Evolutionary conservation across 345 rosid genomes (phyloP), one percentile per base, ranked within the genome.

Genomic region (Dipteronia sinensis): DNA sequence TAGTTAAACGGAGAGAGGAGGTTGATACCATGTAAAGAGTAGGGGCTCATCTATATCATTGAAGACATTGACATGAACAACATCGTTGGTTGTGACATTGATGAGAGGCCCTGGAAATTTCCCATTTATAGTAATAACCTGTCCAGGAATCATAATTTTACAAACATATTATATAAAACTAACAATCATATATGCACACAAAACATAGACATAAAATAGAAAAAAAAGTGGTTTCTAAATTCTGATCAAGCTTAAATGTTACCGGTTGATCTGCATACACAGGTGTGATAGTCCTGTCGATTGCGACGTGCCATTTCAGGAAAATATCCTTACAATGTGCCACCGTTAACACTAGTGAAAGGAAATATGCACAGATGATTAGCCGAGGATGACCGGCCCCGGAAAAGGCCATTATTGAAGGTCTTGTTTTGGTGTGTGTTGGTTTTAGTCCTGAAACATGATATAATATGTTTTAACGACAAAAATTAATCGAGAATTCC

Each of bases 101-200:
- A 88, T 82, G 4, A 82, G 79, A 7, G 91, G 91, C 22, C 91
- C 91, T 0, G 89, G 91, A 76, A 88, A 88, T 75, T 73, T 62
- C 16, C 82, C 79, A 55, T 85, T 88, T 75, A 88, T 88, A 38
- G 86, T 84, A 58, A 88, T 81, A 31, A 77, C 83, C 82, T 86
- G 65, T 56, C 63, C 75, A n/a, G 64, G 72, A 65, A 76, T 65
- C 66, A 16, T 59, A 46, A 16, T 53, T 53, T 53, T 17, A 53
- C 20, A 15, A 53, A 16, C 58, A 53, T 16, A 49, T 34, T 49
- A 49, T 13, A 53, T 53, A 53, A 53, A 53, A 53, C 58, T 17
- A 53, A 4, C 58, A 53, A 16, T 53, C 58, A 53, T 34, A 34
- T 34, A 34, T 53, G 58, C 58, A 53, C n/a, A 53, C 6, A 53